Evolutionary conservation across 2,329 filamentous ascomycete genomes (phyloP).

Genomic region (Pseudocercospora fuligena): DNA sequence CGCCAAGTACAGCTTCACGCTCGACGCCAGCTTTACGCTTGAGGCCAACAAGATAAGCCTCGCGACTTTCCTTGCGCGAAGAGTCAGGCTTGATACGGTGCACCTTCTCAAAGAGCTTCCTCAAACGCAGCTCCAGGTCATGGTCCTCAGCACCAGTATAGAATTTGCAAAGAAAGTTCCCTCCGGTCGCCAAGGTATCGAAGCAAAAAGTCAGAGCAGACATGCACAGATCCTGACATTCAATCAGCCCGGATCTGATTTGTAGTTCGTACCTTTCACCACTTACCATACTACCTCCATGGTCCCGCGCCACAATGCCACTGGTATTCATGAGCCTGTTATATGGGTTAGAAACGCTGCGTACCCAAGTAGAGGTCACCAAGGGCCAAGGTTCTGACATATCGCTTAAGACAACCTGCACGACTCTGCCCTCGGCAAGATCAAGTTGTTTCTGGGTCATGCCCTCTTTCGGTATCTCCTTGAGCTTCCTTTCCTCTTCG

Average conservation of each 20-base stretch:
- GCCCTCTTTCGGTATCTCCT: slow-evolving; percentile 19
- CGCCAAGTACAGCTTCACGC: slow-evolving; percentile 49
- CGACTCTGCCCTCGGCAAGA: slow-evolving; percentile 59
- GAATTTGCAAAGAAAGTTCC: slow-evolving; percentile 96
- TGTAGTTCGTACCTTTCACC: slow-evolving; percentile 16
- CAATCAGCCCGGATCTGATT: not conserved
- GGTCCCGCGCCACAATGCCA: slow-evolving; percentile 83
- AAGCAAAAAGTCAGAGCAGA: slow-evolving; percentile 84
- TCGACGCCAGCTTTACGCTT: slow-evolving; percentile 63
- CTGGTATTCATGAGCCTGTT: slow-evolving; percentile 99
- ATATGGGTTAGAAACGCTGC: slow-evolving; percentile 94
- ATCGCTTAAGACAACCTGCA: slow-evolving; percentile 95
- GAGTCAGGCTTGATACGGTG: slow-evolving; percentile 88
- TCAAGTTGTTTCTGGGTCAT: slow-evolving; percentile 33
- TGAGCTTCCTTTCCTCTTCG: slow-evolving; percentile 29
- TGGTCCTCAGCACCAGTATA: slow-evolving; percentile 92
- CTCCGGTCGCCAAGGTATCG: slow-evolving; percentile 79
- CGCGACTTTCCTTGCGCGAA: slow-evolving; percentile 74
- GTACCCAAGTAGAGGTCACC: slow-evolving; percentile 77
- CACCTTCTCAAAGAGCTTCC: slow-evolving; percentile 77
- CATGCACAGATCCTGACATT: slow-evolving; percentile 77
- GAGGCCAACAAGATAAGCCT: slow-evolving; percentile 84
- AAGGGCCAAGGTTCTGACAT: slow-evolving; percentile 98
- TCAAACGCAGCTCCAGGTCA: slow-evolving; percentile 73
- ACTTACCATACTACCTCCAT: slow-evolving; percentile 90